Base-by-base conservation (phyloP, 1,284 basidiomycete species). In the Heterobasidion irregulare region DNA sequence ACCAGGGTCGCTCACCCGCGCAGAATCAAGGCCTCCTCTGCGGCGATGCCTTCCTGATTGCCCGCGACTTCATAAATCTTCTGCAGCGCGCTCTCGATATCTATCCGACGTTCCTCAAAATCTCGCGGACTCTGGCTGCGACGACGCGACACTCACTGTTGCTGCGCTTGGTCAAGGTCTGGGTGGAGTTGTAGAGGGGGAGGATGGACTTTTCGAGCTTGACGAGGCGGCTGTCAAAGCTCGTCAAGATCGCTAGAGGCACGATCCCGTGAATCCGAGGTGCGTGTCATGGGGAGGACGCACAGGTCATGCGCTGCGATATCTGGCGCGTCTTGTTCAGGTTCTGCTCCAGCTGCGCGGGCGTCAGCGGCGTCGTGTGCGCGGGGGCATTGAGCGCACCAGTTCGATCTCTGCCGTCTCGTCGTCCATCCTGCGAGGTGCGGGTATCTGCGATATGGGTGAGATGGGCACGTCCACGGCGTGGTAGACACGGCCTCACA, bases 171-270 rank as follows among this genome's bases (percentile, higher is more conserved):
- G 86, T 89, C 56, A 92, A 68, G n/a, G 84, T 72, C 64, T 90
- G 86, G 0, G 88, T 84, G 1, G 86, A 84, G 2, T 75, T 79
- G 62, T 92, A 89, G 13, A 92, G 67, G 0, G 89, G 89, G 15
- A 86, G 67, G 55, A 92, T 89, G 4, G 87, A 86, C 63, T 90
- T 92, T 64, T 91, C 89, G 33, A 92, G 75, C 65, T 85, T 89
- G 43, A 85, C 81, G 9, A 92, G 70, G 26, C 89, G 78, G 1
- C 81, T 81, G 65, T 91, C 89, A 62, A 91, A 89, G 63, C 83
- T 89, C 59, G 84, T 82, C 52, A 92, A 74, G 60, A 91, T 84
- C 46, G 84, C 88, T 91, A 59, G 41, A 32, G 53, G 57, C 56
- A 54, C 43, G 16, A 19, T 10, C 46, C 10, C 10, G 18, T n/a